A percentile compares a stretch with the other conserved stretches of the same genome.
Evolutionary conservation across 805 yeast genomes (phyloP).

Genomic region (Wickerhamiella dianesei): DNA sequence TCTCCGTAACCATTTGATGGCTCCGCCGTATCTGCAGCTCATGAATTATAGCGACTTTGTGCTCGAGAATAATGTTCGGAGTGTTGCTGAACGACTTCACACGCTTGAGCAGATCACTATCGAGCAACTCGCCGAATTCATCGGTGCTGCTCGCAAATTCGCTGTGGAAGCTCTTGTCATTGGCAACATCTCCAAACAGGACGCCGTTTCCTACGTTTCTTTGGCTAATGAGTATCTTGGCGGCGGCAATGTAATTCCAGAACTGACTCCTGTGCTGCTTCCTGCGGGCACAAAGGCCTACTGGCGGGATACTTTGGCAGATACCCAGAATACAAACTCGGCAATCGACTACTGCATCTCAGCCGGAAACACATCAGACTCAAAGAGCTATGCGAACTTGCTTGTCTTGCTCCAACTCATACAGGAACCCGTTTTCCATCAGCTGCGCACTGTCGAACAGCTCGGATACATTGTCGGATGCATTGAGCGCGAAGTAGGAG

Average conservation of each 20-base stretch:
- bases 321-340: conserved; percentile 63
- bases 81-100: conserved; percentile 46
- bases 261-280: too few species aligned
- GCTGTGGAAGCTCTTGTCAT: conserved; percentile 59
- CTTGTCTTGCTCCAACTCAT: conserved; percentile 60
- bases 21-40: conserved; percentile 68
- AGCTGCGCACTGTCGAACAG: conserved; percentile 85
- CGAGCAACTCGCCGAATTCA: conserved; percentile 7
- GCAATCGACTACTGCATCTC: conserved; percentile 71
- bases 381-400: conserved; percentile 35
- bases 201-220: conserved; percentile 42
- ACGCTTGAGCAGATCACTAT: conserved; percentile 35
- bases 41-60: conserved; percentile 48
- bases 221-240: too few species aligned
- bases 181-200: conserved; percentile 53
- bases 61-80: conserved; percentile 58
- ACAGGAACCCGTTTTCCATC: conserved; percentile 80
- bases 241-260: too few species aligned
- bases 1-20: conserved; percentile 53
- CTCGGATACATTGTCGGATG: conserved; percentile 88
- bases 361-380: conserved; percentile 39
- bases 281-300: conserved; percentile 2
- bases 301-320: conserved; percentile 31
- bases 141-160: conserved; percentile 29
- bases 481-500: conserved; percentile 52